Base-by-base conservation (phyloP, 2,329 filamentous ascomycete species). In the Penicillium decumbens region DNA sequence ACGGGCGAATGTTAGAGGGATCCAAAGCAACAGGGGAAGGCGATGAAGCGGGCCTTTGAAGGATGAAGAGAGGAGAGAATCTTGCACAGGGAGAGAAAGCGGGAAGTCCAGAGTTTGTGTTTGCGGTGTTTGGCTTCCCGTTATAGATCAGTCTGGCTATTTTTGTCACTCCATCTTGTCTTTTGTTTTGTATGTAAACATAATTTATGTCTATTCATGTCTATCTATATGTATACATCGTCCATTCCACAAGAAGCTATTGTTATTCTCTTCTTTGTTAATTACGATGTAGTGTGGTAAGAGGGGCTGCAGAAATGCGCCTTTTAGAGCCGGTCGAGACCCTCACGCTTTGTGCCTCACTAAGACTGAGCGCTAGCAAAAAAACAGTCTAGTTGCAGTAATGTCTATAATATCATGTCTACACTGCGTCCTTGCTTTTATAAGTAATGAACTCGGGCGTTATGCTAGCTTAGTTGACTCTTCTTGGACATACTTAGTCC, bases 121-220 rank as follows among this genome's bases (percentile, higher is more conserved):
- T 61, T 60, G 57, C 49, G 48, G 35, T 61, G 58, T 59, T 61
- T 60, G 58, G 50, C 47, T 59, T 46, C 47, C 56, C 46, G 51
- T 52, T 58, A 56, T 58, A 58, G 50, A 56, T 60, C 51, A 51
- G 48, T 35, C 41, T 43, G 43, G 32, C 25, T 32, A 33, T 18
- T 38, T 45, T 37, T 32, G 35, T 38, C n/a, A 20, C 24, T 35
- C 18, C 27, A 29, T 24, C 15, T 12, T 25, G 24, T 7, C 29
- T 7, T 12, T n/a, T 30, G 7, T 10, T 12, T 9, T 39, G 2
- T 10, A 8, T 28, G 7, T 9, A 9, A 28, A 28, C 7, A 9
- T 28, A 10, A 3, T 28, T 28, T 28, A 9, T 10, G 6, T 28
- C 27, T 28, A 28, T 9, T 9, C 25, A 3, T 10, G 3, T 29